A percentile compares a stretch with the other conserved stretches of the same genome.
Evolutionary conservation across 768 basidiomycete genomes (phyloP).

Genomic region (Kondoa subrosea): DNA sequence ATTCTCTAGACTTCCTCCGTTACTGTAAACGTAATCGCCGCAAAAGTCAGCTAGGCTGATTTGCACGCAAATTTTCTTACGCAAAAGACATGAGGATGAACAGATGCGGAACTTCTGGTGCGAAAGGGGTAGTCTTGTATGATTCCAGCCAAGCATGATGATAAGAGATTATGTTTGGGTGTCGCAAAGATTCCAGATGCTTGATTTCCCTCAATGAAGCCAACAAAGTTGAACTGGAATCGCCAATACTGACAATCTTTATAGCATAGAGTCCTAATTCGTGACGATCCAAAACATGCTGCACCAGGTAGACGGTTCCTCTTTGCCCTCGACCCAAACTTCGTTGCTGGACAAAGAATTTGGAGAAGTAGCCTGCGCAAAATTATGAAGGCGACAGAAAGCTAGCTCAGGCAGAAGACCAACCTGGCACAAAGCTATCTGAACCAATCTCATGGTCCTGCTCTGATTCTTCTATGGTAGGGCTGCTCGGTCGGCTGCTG

Average conservation of each 20-base stretch:
- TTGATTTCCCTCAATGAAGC: slow-evolving; percentile 42
- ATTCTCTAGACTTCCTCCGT: slow-evolving; percentile 41
- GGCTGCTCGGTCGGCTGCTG: background rate
- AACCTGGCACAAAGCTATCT: background rate
- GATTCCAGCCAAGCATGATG: slow-evolving; percentile 36
- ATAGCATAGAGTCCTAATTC: slow-evolving; percentile 74
- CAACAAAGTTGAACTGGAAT: slow-evolving; percentile 7
- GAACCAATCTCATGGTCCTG: background rate
- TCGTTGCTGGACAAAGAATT: slow-evolving; percentile 80
- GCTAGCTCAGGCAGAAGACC: background rate
- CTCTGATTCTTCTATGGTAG: slow-evolving; percentile 2
- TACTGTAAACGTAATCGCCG: background rate
- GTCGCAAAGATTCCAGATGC: slow-evolving; percentile 65
- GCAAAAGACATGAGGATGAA: slow-evolving; percentile 70
- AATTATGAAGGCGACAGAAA: slow-evolving; percentile 5
- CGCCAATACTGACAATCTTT: slow-evolving; percentile 62
- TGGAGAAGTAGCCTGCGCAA: slow-evolving; percentile 16
- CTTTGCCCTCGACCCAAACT: slow-evolving; percentile 89
- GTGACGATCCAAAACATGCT: slow-evolving; percentile 80
- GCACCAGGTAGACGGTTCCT: slow-evolving; percentile 74
- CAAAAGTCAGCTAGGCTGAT: background rate
- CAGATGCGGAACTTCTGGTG: slow-evolving; percentile 16
- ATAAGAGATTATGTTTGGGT: slow-evolving; percentile 86
- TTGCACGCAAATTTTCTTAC: slow-evolving; percentile 39
- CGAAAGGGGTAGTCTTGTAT: background rate